These are phyloP conservation scores for Decorospora gaudefroyi DNA, from an alignment of 2,329 filamentous ascomycete species.

Conservation along the genomic window DNA sequence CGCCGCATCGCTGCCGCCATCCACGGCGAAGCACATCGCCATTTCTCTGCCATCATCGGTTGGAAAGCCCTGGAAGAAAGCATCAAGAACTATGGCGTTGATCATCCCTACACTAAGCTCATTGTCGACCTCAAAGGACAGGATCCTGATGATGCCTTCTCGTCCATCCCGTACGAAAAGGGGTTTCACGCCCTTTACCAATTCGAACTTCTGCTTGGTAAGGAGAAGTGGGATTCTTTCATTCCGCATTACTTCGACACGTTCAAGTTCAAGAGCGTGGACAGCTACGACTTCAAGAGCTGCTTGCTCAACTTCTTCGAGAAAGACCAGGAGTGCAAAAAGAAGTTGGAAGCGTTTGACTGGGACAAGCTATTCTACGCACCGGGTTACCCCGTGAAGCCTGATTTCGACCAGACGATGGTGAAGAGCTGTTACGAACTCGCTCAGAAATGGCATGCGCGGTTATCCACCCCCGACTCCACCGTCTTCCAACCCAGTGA, in stretches of 20 bases:
- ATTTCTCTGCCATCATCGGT: constrained; percentile 94
- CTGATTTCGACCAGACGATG: constrained; percentile 84
- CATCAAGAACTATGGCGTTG: constrained; percentile 74
- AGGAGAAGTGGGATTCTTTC: constrained; percentile 89
- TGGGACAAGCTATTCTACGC: constrained; percentile 90
- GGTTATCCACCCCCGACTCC: constrained; percentile 33
- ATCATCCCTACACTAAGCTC: constrained; percentile 92
- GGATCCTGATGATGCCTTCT: constrained; percentile 96
- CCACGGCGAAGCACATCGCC: constrained; percentile 82
- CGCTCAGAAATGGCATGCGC: constrained; percentile 76
- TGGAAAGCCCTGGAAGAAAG: constrained; percentile 88
- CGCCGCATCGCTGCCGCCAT: constrained; percentile 76
- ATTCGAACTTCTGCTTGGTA: constrained; percentile 82
- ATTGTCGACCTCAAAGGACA: constrained; percentile 84
- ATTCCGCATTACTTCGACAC: constrained; percentile 92
- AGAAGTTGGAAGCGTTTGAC: constrained; percentile 73
- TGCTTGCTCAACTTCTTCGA: constrained; percentile 86
- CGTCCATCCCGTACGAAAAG: constrained; percentile 91
- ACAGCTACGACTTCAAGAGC: constrained; percentile 91
- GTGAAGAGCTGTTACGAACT: constrained; percentile 84
- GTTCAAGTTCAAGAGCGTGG: constrained; percentile 83
- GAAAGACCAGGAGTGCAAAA: constrained; percentile 62
- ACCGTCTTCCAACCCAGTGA: constrained; percentile 62
- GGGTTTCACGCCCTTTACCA: constrained; percentile 93
- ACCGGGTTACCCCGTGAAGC: constrained; percentile 88